Base-by-base conservation (phyloP, 2,329 filamentous ascomycete species). In the Claviceps digitariae region DNA sequence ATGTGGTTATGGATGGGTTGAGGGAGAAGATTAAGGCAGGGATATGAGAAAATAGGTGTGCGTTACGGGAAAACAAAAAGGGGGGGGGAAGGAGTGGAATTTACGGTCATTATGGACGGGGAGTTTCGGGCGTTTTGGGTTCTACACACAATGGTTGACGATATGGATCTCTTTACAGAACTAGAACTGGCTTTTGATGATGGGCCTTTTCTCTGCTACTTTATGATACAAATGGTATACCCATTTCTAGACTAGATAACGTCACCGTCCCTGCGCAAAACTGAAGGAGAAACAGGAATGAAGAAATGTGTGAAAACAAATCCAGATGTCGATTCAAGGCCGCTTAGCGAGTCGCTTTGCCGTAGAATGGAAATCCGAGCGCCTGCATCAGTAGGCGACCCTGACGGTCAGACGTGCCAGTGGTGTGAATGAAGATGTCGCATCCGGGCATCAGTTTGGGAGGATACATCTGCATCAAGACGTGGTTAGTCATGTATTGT, bases 371-470 rank as follows among this genome's bases (percentile, higher is more conserved):
- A 57, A 72, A 66, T 21, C 70, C 70, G 29, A 72, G 55, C 17
- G 70, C 68, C 58, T 72, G 64, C 57, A 72, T 73, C 52, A 96
- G 75, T 55, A 95, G 71, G 60, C 87, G 80, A 8, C 87, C 90
- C 62, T 96, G 90, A 62, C 84, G 83, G 68, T 96, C 89, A 29
- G 86, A 91, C 27, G 77, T 89, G 44, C 88, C 90, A 29, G 85
- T 85, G 1, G 90, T 96, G 68, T 93, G 84, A 53, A 95, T 76
- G 54, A 84, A 86, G 61, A 96, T 81, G 62, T 93, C 81, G 66
- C 84, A 86, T 66, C 90, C 90, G 17, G 90, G 87, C 60, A 95
- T 86, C 84, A 93, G 84, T 70, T 74, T 74, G 53, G 75, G 69
- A 46, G 78, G 78, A 62, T 81, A 82, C 71, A 81, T 77, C 76